Evolutionary conservation across 805 yeast species (phyloP).

Genomic region (Scheffersomyces coipomensis): DNA sequence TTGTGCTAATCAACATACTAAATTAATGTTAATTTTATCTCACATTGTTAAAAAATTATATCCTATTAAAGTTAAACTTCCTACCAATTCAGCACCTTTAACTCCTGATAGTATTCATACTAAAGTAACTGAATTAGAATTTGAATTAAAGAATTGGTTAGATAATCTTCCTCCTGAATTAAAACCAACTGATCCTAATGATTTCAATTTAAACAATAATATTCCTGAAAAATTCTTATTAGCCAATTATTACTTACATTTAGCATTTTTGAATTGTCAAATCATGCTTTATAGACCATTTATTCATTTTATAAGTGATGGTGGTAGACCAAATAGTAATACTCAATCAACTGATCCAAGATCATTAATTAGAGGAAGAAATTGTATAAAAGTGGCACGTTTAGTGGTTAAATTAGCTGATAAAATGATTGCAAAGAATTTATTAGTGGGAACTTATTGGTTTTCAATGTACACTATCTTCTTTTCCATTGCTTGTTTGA

Average conservation of each 20-base stretch:
- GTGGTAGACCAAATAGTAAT: slow-evolving; percentile 16
- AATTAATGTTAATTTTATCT: slow-evolving; percentile 65
- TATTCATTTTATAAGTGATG: slow-evolving; percentile 75
- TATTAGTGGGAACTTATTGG: slow-evolving; percentile 87
- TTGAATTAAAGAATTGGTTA: slow-evolving; percentile 71
- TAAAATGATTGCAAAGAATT: slow-evolving; percentile 69
- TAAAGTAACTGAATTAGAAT: slow-evolving; percentile 61
- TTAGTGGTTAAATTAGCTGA: slow-evolving; percentile 78
- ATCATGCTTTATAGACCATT: slow-evolving; percentile 84
- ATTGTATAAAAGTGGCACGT: slow-evolving; percentile 81
- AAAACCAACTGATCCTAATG: slow-evolving; percentile 65
- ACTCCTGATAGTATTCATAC: slow-evolving; percentile 38
- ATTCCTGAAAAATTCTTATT: slow-evolving; percentile 58
- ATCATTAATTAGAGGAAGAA: slow-evolving; percentile 71
- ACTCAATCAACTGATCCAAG: slow-evolving; percentile 46
- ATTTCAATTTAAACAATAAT: slow-evolving; percentile 9
- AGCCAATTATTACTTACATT: slow-evolving; percentile 72
- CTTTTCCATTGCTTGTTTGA: slow-evolving; percentile 83
- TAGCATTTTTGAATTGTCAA: slow-evolving; percentile 73
- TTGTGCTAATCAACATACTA: slow-evolving; percentile 84
- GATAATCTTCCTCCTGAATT: slow-evolving; percentile 67
- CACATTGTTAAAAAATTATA: slow-evolving; percentile 72
- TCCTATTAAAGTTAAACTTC: slow-evolving; percentile 55
- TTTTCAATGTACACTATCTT: slow-evolving; percentile 86
- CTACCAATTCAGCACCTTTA: slow-evolving; percentile 7